Percentiles rank a stretch among this genome's conserved stretches.
phyloP scores from a whole-genome alignment of 1,284 basidiomycete species.

The Boletus calvinii region DNA sequence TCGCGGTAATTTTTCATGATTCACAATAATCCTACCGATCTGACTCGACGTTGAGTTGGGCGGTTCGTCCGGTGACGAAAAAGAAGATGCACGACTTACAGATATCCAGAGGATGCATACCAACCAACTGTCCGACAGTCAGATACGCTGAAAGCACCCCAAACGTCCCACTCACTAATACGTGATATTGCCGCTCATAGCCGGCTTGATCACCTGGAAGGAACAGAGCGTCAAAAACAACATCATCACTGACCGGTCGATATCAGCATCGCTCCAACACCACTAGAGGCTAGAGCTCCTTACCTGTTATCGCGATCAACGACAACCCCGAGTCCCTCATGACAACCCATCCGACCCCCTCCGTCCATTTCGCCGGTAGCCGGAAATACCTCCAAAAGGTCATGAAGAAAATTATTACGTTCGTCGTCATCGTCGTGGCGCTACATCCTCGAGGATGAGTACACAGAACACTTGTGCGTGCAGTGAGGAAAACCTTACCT shows the following conservation, averaged over 20 bases:
- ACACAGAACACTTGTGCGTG: too few species aligned
- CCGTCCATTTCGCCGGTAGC: constrained; percentile 13
- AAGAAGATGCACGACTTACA: constrained; percentile 10
- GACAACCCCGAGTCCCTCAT: constrained; percentile 18
- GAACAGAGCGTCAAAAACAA: constrained; percentile 23
- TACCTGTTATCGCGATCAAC: constrained; percentile 11
- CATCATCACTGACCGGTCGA: constrained; percentile 14
- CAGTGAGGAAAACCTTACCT: constrained; percentile 7
- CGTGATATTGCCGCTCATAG: constrained; percentile 17
- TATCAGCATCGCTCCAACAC: neutral
- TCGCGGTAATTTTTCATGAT: constrained; percentile 11
- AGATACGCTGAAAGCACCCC: neutral
- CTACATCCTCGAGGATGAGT: constrained; percentile 9
- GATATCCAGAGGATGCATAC: constrained; percentile 20
- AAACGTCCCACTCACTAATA: constrained; percentile 16
- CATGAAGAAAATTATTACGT: constrained; percentile 18
- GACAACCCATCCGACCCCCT: constrained; percentile 6
- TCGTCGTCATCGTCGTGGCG: constrained; percentile 18
- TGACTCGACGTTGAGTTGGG: constrained; percentile 2
- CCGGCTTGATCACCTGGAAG: constrained; percentile 11
- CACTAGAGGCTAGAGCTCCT: neutral
- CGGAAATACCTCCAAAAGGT: constrained; percentile 17
- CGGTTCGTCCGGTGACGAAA: neutral
- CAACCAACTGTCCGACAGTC: constrained; percentile 18
- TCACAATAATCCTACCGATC: constrained; percentile 19